These are phyloP conservation scores for Meira miltonrushii DNA, from an alignment of 1,284 basidiomycete genomes.

Conservation along the genomic window DNA sequence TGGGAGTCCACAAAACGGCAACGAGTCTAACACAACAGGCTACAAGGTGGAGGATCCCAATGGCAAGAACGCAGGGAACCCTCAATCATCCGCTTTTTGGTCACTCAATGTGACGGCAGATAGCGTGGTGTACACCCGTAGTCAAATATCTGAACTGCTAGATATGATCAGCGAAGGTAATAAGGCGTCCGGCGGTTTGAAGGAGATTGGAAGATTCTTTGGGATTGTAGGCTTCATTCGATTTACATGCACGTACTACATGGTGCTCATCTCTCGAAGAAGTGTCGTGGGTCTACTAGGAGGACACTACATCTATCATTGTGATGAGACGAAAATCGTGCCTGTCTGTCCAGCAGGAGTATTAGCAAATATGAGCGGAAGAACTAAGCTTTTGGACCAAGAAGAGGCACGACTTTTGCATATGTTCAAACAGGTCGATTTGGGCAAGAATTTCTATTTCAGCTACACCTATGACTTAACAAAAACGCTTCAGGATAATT, in stretches of 20 bases:
- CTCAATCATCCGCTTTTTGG: neutral
- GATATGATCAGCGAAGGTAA: constrained; percentile 95
- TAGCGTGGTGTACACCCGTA: constrained; percentile 66
- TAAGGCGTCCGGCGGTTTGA: constrained; percentile 76
- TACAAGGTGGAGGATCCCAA: neutral
- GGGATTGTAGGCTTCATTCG: constrained; percentile 61
- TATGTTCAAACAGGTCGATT: constrained; percentile 94
- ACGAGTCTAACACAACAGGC: neutral
- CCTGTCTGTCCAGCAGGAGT: constrained; percentile 55
- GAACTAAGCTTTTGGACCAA: constrained; percentile 43
- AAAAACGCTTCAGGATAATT: constrained; percentile 85
- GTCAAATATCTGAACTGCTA: constrained; percentile 81
- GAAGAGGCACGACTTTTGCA: constrained; percentile 62
- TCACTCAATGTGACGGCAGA: constrained; percentile 44
- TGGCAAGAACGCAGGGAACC: neutral
- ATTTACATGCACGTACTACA: constrained; percentile 51
- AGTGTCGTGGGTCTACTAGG: constrained; percentile 89
- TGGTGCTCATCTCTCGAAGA: constrained; percentile 71
- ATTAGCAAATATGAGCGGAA: constrained; percentile 29
- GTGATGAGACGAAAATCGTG: constrained; percentile 81
- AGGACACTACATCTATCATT: constrained; percentile 95
- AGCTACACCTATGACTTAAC: constrained; percentile 96
- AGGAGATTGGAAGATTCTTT: constrained; percentile 59
- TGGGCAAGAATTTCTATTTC: constrained; percentile 99
- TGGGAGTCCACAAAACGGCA: neutral